Evolutionary conservation across 2,329 filamentous ascomycete genomes (phyloP), one percentile per base, ranked within the genome.

Genomic region (Coccinonectria pachysandricola): DNA sequence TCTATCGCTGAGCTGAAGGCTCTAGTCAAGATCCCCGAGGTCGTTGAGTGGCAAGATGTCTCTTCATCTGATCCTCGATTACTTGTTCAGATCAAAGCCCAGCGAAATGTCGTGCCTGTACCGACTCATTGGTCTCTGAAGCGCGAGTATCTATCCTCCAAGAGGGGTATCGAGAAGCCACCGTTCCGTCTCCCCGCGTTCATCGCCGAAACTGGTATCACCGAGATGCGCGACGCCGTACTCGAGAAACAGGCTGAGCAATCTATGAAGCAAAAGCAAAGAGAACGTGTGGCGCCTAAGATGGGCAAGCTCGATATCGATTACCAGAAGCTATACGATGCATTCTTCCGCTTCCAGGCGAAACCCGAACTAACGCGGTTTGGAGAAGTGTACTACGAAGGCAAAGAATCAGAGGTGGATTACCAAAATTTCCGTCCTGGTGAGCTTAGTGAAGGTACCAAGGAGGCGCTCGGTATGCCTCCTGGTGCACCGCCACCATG

Each of bases 361-460:
- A 98, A 98, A 58, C 91, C 91, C 0, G 78, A 86, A 43, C 62
- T 98, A 37, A 96, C 91, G 16, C 74, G 87, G 21, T 98, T 94
- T 45, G 91, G 91, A 20, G 91, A 98, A 55, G 87, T 98, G n/a
- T 98, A 98, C 57, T 96, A 96, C 53, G 91, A 98, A 57, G 91
- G 91, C 50, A 98, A 98, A 55, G 91, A 98, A 53, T 91, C 84
- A 49, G 91, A 98, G 57, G 94, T 91, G 1, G 93, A 96, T 52
- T 71, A 93, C 37, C 79, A 83, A 43, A 83, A 95, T 57, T 72
- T 95, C 33, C 77, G 86, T 38, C 84, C 91, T 1, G 91, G 91
- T 18, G 87, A 96, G 44, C 57, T 96, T 24, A 91, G 79, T 42
- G 85, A 96, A 29, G 78, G 84, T 43, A 68, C 95, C 20, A 88